Base-by-base conservation (phyloP, 1,284 basidiomycete species). In the Melampsora larici-populina region DNA sequence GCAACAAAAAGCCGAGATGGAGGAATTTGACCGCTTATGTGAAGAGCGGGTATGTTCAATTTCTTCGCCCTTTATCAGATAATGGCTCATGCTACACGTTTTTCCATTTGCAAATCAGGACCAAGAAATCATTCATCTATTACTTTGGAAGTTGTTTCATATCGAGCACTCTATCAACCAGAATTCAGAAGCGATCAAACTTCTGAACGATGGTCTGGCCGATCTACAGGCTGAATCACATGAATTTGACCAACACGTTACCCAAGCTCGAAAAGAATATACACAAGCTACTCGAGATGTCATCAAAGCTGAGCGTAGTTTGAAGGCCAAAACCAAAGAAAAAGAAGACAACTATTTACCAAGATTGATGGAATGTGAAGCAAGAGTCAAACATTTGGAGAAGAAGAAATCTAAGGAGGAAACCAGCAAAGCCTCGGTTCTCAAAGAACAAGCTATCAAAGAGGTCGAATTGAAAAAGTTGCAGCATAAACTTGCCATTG, bases 1-100 rank as follows among this genome's bases (percentile, higher is more conserved):
- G 84, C 94, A 98, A 84, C 96, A 98, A 85, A 95, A 95, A 84
- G 89, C 88, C 21, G 97, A 99, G 83, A 93, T 94, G 4, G 92
- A 94, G 81, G 88, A 91, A 68, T 98, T 95, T 82, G 91, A 96
- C 83, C 86, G 86, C 21, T 86, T 98, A 8, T 89, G 89, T 81
- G 85, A 89, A 70, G 89, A 95, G 80, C 85, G 87, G 82, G 92
- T 92, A 70, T 46, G 88, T 85, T 6, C 51, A 33, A 76, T 15
- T 68, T 40, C 18, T 8, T 17, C 17, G 29, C 6, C 36, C 33
- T 29, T 64, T 15, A 21, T 18, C 9, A 1, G 5, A 9, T 9
- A 9, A 1, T 43, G 40, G 40, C 40, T 43, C 11, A 43, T 13
- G 40, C 7, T 48, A 8, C 5, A 26, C 18, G 26, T 11, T 36